A percentile compares a stretch with the other conserved stretches of the same genome.
phyloP scores from a whole-genome alignment of 345 rosid species.

The Sonneratia alba region DNA sequence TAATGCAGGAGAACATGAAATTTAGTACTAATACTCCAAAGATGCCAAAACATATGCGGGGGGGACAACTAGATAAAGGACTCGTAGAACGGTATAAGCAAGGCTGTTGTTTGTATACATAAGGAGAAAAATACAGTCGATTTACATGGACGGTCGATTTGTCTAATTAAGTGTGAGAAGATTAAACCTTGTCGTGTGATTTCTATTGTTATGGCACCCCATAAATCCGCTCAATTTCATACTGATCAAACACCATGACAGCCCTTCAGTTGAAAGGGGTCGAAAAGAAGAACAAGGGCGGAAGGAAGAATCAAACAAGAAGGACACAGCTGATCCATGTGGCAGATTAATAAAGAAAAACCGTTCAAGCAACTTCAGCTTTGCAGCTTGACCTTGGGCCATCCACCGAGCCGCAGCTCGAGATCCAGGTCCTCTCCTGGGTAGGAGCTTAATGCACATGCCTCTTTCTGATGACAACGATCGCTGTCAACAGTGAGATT shows the following conservation, averaged over 20 bases:
- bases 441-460: conserved; percentile 27
- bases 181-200: not conserved
- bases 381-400: conserved; percentile 42
- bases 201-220: not conserved
- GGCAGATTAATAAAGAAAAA: conserved; percentile 9
- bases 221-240: conserved; percentile 13
- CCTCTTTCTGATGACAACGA: conserved; percentile 22
- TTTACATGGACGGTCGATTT: not conserved
- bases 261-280: not conserved
- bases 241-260: conserved; percentile 10
- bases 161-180: not conserved
- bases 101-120: not conserved
- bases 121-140: not conserved
- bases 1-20: not conserved
- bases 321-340: conserved; percentile 6
- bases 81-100: not conserved
- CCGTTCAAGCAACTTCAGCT: conserved; percentile 12
- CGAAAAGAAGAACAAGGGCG: not conserved
- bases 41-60: not conserved
- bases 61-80: not conserved
- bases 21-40: not conserved
- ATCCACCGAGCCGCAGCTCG: conserved; percentile 79
- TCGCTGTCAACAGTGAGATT: conserved; percentile 30
- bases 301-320: conserved; percentile 2
- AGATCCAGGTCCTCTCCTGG: conserved; percentile 72